Base-by-base conservation (phyloP, 768 basidiomycete species). In the Tylopilus cervinicoccineus region DNA sequence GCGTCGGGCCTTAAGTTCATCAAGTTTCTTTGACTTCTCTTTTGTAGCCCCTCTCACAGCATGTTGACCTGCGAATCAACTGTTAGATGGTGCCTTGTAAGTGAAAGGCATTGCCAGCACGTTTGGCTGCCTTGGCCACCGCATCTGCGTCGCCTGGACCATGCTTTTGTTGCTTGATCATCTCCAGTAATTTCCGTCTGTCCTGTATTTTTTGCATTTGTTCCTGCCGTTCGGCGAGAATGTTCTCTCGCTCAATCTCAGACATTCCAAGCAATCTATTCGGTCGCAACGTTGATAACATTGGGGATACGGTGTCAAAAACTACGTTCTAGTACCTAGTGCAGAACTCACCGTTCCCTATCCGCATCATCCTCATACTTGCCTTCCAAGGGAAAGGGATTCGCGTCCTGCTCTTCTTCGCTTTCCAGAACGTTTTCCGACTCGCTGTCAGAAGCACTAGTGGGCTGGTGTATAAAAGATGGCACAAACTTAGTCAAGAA, bases 361-460 rank as follows among this genome's bases (percentile, higher is more conserved):
- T 97, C 95, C 12, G 73, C 76, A 58, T 92, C 91, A 60, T 96
- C 84, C 50, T 78, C 78, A 62, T 89, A 98, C 67, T 91, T 90
- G 42, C 91, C 93, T 59, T 98, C 95, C 12, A 96, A 71, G 0
- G 93, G 94, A 63, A 91, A 98, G 4, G 83, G 84, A 55, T 90
- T 85, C 12, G 65, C 62, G 5, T 74, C 76, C 26, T 50, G 42
- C 1, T 77, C 77, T 43, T 73, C 75, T 57, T 88, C 86, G 51
- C 80, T 84, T 58, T 88, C 86, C 11, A 76, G 75, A 19, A 69
- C 76, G 33, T 75, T 71, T 28, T 78, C 81, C 16, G 83, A 81
- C 8, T 67, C 65, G 22, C 60, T 68, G 28, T 77, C 72, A 13
- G 70, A 70, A 51, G 66, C 65, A 40, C 73, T 76, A 53, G 41